These are phyloP conservation scores for Jimgerdemannia lactiflua DNA, from an alignment of 192 early-diverging fungal genomes.

Conservation along the genomic window DNA sequence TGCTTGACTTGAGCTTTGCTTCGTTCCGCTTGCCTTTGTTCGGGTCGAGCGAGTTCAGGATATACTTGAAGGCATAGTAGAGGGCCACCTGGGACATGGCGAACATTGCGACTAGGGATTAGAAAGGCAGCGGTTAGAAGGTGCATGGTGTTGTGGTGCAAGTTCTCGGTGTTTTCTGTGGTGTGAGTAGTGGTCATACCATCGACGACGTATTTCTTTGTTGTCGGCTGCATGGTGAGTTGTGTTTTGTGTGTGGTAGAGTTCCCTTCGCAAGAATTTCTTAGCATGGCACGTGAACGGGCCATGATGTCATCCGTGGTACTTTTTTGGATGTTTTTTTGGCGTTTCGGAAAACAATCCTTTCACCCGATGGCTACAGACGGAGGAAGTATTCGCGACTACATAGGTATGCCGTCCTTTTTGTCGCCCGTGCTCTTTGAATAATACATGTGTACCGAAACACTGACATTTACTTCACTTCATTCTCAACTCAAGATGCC, in stretches of 20 bases:
- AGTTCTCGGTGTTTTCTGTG: no score
- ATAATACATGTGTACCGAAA: not conserved
- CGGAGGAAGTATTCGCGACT: conserved; percentile 10
- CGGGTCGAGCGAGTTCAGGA: conserved; percentile 74
- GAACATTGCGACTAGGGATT: conserved; percentile 62
- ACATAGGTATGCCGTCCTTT: conserved; percentile 12
- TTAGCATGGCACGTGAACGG: not conserved
- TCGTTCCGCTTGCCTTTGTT: conserved; percentile 66
- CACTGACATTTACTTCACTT: not conserved
- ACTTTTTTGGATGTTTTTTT: no score
- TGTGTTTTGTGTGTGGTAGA: not conserved
- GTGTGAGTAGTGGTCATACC: conserved; percentile 10
- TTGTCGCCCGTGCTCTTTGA: not conserved
- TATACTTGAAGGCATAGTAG: conserved; percentile 85
- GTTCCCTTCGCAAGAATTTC: no score
- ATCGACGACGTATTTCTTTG: conserved; percentile 39
- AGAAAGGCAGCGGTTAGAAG: not conserved
- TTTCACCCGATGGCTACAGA: not conserved
- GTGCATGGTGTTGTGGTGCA: no score
- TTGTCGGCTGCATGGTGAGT: conserved; percentile 26
- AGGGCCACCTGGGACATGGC: conserved; percentile 87
- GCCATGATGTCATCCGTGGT: not conserved
- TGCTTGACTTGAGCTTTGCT: conserved; percentile 70
- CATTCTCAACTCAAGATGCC: conserved; percentile 4
- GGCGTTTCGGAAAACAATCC: no score